phyloP scores from a whole-genome alignment of 2,329 filamentous ascomycete genomes.

The Aspergillus quadrilineatus region DNA sequence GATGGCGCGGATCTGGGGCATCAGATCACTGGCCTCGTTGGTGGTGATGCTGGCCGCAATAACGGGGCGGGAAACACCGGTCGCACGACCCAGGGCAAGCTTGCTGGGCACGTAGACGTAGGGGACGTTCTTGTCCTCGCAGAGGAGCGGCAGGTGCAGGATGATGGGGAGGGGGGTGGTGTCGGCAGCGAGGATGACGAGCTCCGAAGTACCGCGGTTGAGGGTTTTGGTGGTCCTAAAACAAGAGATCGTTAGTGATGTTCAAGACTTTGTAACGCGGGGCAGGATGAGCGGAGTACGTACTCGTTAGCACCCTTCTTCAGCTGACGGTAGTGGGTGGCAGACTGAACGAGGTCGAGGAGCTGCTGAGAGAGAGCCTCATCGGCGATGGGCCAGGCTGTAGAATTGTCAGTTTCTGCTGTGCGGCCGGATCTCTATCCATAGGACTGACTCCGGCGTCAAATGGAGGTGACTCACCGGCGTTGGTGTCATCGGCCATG shows the following conservation, averaged over 20 bases:
- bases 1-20: constrained; percentile 79
- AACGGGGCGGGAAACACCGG: constrained; percentile 83
- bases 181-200: constrained; percentile 87
- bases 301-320: constrained; percentile 87
- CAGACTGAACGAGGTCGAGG: constrained; percentile 76
- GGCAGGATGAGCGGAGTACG: constrained; percentile 23
- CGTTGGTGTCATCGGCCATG: constrained; percentile 35
- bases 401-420: constrained; percentile 9
- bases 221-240: constrained; percentile 72
- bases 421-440: no score
- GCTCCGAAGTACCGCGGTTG: constrained; percentile 85
- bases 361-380: constrained; percentile 75
- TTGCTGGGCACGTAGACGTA: constrained; percentile 74
- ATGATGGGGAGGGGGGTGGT: constrained; percentile 84
- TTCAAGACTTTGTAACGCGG: not conserved
- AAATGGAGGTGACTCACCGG: constrained; percentile 22
- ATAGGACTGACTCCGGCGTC: no score
- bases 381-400: constrained; percentile 72
- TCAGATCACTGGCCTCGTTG: constrained; percentile 86
- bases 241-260: constrained; percentile 10
- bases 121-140: constrained; percentile 72
- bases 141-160: constrained; percentile 82
- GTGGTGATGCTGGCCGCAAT: constrained; percentile 87
- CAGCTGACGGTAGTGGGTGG: constrained; percentile 63
- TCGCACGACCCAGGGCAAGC: constrained; percentile 83